Evolutionary conservation across 192 early-diverging fungal species (phyloP), one percentile per base, ranked within the genome.

Genomic region (Gaertneriomyces semiglobifer): DNA sequence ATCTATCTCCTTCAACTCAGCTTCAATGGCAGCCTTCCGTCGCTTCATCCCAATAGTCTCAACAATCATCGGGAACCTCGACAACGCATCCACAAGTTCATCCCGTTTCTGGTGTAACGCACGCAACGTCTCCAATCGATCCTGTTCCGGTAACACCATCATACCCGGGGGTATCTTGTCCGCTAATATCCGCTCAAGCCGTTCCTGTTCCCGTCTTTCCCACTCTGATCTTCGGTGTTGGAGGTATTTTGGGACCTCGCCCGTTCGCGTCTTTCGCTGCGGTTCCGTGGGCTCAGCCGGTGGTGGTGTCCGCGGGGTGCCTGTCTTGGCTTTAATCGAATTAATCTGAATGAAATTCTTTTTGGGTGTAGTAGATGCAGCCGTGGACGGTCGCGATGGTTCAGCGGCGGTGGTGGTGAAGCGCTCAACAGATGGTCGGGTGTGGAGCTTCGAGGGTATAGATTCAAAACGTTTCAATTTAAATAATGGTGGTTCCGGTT

Each of bases 171-270:
- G 81, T 44, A 83, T 80, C 52, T 72, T 79, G 53, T 14, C 5
- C 1, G 20, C 12, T 25, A 25, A 18, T 2, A 18, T 14, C 20
- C 2, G 14, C 10, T 56, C 14, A 56, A 79, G 48, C 47, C 79
- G 58, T 20, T 82, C 70, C 55, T 79, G 54, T 57, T 85, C 83
- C 50, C 69, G 53, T 63, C 76, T 62, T 6, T 80, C 83, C 83
- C 83, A 85, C 53, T 83, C 68, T 63, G 81, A 43, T 55, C 83
- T 85, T 40, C 83, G 71, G 48, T 85, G 70, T 6, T 83, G 63
- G 48, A 85, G 62, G 60, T 85, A 85, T 81, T 74, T 63, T 12
- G 83, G 83, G 40, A 85, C 60, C 59, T 81, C 76, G 0, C 83
- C 83, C 14, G 43, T 78, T 45, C 43, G 39, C 58, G 70, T 71